Evolutionary conservation across 805 yeast genomes (phyloP), one percentile per base, ranked within the genome.

Genomic region (Candida orba): DNA sequence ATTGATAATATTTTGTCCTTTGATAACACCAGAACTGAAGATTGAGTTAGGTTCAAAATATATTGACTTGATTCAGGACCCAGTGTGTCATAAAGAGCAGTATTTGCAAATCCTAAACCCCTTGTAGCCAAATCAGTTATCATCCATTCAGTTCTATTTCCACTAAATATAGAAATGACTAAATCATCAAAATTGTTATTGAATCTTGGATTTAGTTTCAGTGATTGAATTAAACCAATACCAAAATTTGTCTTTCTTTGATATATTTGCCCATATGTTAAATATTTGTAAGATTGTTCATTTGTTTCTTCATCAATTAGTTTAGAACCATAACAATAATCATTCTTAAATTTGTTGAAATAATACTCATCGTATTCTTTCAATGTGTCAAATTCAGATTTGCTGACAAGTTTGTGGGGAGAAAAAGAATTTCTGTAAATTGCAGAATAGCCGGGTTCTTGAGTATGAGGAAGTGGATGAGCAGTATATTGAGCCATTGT

Each of bases 71-170:
- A 72, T 24, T 68, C 71, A 1, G 81, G 73, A 7, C 81, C 81
- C 42, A 76, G 53, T 10, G 81, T 75, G 42, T 76, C 81, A 53
- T 76, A 76, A n/a, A 76, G 56, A 1, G 77, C 71, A 6, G 79
- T 77, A 39, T 65, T 65, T 4, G 75, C 57, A 34, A 67, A 69
- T 58, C 70, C 45, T 7, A 42, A 25, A 22, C 42, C 48, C 13
- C 50, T 42, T 1, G 48, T 44, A 14, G 88, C 86, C 51, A 81
- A 58, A 60, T 83, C 90, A 18, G 83, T 59, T 12, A 82, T 55
- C 30, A 70, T 66, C 90, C 90, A 83, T 59, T 82, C 84, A 13
- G 69, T 61, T 38, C 79, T 64, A 56, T 81, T 81, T 24, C 67
- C 63, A 27, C 82, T 71, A 53, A 74, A 72, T 7, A 81, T 52